Percentiles rank a stretch among this genome's conserved stretches.
Conservation (phyloP, 306 rosid genomes). For the Adenanthera pavonina region DNA sequence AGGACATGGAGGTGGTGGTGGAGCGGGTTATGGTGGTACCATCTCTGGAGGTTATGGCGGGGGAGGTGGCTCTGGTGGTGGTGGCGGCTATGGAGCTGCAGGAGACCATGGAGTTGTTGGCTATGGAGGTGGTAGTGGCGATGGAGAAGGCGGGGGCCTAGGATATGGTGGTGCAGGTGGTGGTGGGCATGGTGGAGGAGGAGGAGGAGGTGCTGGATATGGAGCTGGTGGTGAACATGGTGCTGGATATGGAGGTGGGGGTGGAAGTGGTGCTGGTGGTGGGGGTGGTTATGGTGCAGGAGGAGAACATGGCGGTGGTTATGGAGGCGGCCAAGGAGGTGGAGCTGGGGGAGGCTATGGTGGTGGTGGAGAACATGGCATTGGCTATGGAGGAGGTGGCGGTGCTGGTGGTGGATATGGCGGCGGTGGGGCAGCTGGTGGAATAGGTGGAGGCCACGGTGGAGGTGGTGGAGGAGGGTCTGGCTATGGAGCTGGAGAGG, state of each 20-base stretch:
- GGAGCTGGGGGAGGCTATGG: conserved; percentile 58
- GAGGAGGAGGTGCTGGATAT: conserved; percentile 38
- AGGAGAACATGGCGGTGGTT: conserved; percentile 34
- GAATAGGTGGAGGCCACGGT: conserved; percentile 2
- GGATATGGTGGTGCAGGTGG: conserved; percentile 42
- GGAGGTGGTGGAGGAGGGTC: not conserved
- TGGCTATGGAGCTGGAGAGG: not conserved
- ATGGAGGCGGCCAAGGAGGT: conserved; percentile 38
- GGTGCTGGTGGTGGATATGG: conserved; percentile 38
- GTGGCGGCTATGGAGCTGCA: conserved; percentile 34
- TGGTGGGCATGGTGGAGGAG: conserved; percentile 31
- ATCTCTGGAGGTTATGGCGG: conserved; percentile 36
- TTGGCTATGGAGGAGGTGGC: conserved; percentile 28
- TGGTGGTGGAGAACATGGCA: conserved; percentile 27
- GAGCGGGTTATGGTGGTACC: conserved; percentile 41
- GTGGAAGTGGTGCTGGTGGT: conserved; percentile 15
- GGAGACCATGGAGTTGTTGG: conserved; percentile 26
- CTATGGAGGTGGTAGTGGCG: conserved; percentile 30
- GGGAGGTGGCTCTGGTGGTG: conserved; percentile 41
- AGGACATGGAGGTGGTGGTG: conserved; percentile 42
- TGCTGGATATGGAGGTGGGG: conserved; percentile 37
- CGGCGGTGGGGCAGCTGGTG: not conserved
- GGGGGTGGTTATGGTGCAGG: conserved; percentile 45
- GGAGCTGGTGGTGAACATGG: conserved; percentile 49
- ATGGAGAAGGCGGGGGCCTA: conserved; percentile 28